A percentile compares a stretch with the other conserved stretches of the same genome.
These are phyloP conservation scores for Jacaranda mimosifolia DNA, from an alignment of 257 asterid genomes.

Conservation along the genomic window DNA sequence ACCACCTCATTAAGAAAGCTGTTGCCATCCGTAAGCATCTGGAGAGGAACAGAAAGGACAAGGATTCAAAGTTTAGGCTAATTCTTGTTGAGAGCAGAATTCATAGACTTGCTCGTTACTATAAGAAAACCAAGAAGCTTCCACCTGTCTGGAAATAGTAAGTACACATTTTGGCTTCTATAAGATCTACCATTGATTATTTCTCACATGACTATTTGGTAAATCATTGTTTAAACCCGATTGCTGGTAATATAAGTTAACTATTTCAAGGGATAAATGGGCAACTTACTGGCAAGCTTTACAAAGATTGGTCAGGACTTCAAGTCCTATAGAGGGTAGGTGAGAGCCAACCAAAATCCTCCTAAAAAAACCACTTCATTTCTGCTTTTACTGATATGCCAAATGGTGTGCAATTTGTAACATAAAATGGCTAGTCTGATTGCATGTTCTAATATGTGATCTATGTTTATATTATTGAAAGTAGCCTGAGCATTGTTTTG, in stretches of 20 bases:
- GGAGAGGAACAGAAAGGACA: slow-evolving; percentile 82
- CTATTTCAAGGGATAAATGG: no score
- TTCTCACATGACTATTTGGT: neutral
- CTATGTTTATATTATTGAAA: no score
- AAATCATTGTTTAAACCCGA: neutral
- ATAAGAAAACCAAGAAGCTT: slow-evolving; percentile 76
- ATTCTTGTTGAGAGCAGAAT: slow-evolving; percentile 77
- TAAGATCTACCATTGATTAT: neutral
- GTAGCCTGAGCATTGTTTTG: no score
- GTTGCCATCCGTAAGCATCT: slow-evolving; percentile 80
- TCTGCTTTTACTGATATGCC: neutral
- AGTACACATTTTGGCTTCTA: slow-evolving; percentile 23
- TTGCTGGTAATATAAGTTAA: neutral
- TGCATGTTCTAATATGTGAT: no score
- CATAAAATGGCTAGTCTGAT: no score
- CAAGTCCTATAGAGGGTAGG: no score
- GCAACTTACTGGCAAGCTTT: no score
- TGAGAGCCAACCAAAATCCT: no score
- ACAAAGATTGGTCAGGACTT: no score
- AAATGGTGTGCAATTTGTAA: no score
- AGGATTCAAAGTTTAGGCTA: slow-evolving; percentile 72
- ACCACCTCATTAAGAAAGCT: slow-evolving; percentile 73
- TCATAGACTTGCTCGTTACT: slow-evolving; percentile 74
- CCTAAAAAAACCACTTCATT: no score
- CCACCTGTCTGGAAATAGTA: slow-evolving; percentile 84